Evolutionary conservation across 768 basidiomycete species (phyloP).

Genomic region (Mycena leptocephala): DNA sequence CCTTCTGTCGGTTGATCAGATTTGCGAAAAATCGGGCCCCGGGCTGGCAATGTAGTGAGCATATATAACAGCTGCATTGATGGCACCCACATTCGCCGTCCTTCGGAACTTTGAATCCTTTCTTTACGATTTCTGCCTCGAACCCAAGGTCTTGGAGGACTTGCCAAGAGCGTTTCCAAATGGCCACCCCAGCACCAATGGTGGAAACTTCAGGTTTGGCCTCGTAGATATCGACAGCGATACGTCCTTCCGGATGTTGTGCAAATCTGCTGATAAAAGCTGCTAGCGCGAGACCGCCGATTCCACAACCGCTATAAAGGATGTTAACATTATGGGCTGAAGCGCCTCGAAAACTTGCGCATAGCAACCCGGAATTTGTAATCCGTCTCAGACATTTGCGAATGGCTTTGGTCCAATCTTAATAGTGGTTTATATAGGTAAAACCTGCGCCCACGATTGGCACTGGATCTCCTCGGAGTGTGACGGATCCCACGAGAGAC

Average conservation of each 20-base stretch:
- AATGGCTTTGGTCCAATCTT: no score
- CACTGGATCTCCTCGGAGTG: no score
- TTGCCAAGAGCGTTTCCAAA: conserved; percentile 60
- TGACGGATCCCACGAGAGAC: no score
- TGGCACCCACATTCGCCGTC: conserved; percentile 43
- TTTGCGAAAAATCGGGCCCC: conserved; percentile 45
- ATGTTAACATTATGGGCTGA: neutral
- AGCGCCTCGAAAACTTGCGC: neutral
- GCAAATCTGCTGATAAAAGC: conserved; percentile 16
- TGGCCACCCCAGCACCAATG: conserved; percentile 57
- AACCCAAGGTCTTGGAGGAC: conserved; percentile 57
- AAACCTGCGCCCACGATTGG: no score
- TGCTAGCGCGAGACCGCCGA: conserved; percentile 16
- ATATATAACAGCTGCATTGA: neutral
- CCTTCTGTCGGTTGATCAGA: conserved; percentile 42
- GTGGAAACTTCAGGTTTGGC: conserved; percentile 56
- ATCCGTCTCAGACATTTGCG: conserved; percentile 1
- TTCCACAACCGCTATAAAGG: conserved; percentile 9
- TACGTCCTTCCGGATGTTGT: neutral
- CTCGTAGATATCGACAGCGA: conserved; percentile 60
- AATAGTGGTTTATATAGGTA: no score
- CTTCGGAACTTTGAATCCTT: conserved; percentile 40
- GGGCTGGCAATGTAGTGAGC: conserved; percentile 22
- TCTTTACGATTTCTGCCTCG: conserved; percentile 42
- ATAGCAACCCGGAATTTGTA: conserved; percentile 5